Conservation (phyloP, 768 basidiomycete species). For the Pleurotus sapidus region DNA sequence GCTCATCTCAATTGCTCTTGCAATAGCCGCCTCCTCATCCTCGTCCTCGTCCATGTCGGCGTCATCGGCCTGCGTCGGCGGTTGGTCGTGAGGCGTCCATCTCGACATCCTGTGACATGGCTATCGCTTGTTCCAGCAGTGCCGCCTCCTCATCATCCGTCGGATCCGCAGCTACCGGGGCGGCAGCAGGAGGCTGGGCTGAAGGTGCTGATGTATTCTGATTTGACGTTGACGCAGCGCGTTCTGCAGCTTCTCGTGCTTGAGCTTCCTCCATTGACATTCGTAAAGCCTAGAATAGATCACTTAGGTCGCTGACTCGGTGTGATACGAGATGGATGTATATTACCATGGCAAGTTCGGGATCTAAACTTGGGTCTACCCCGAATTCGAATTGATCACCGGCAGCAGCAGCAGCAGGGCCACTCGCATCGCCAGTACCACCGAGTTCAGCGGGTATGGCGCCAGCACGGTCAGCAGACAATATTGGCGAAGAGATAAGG, state of each 20-base stretch:
- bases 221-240: conserved; percentile 28
- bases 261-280: conserved; percentile 97
- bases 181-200: conserved; percentile 23
- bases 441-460: conserved; percentile 67
- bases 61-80: conserved; percentile 32
- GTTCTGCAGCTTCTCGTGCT: conserved; percentile 63
- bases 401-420: conserved; percentile 41
- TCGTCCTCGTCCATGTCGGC: conserved; percentile 66
- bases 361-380: conserved; percentile 93
- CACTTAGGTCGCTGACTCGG: background rate
- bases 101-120: conserved; percentile 66
- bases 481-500: conserved; percentile 76
- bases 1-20: conserved; percentile 90
- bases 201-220: conserved; percentile 36
- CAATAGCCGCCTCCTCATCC: conserved; percentile 88
- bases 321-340: conserved; percentile 5
- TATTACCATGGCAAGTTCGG: conserved; percentile 92
- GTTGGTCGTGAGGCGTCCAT: conserved; percentile 27
- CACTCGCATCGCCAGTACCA: conserved; percentile 42
- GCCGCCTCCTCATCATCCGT: conserved; percentile 77
- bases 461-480: conserved; percentile 70
- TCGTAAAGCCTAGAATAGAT: conserved; percentile 69
- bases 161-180: conserved; percentile 35
- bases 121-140: conserved; percentile 72
- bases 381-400: conserved; percentile 59